These are phyloP conservation scores for Calocybe cyanea DNA, from an alignment of 768 basidiomycete species.

Conservation along the genomic window DNA sequence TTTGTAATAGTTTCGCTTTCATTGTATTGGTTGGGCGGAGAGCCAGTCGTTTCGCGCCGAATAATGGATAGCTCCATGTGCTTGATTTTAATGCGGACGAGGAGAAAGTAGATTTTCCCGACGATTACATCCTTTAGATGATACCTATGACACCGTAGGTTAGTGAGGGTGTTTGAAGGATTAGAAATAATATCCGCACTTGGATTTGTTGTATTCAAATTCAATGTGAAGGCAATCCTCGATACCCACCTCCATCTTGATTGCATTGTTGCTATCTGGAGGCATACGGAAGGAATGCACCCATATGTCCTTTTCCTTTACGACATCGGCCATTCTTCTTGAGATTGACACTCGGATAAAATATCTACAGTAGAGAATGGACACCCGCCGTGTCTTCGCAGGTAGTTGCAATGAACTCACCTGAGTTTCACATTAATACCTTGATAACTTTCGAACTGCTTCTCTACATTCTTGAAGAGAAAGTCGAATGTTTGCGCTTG, in stretches of 20 bases:
- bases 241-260: conserved; percentile 99
- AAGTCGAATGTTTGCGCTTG: conserved; percentile 96
- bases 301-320: conserved; percentile 94
- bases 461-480: conserved; percentile 98
- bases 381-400: too few species aligned
- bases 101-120: conserved; percentile 98
- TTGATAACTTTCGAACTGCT: conserved; percentile 96
- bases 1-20: conserved; percentile 99
- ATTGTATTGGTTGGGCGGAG: conserved; percentile 98
- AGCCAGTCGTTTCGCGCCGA: conserved; percentile 92
- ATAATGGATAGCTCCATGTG: conserved; percentile 99
- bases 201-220: conserved; percentile 99
- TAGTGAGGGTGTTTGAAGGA: background rate
- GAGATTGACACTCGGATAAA: conserved; percentile 89
- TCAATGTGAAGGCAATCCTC: conserved; percentile 99
- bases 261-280: conserved; percentile 94
- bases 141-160: conserved; percentile 59
- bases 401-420: conserved; percentile 38
- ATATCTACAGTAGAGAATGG: conserved; percentile 53
- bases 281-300: conserved; percentile 99
- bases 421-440: conserved; percentile 98
- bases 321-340: conserved; percentile 87
- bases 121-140: conserved; percentile 99
- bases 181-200: conserved; percentile 51
- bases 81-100: conserved; percentile 99